phyloP scores from a whole-genome alignment of 1,139 yeast genomes.

The Arxiozyma slooffiae region DNA sequence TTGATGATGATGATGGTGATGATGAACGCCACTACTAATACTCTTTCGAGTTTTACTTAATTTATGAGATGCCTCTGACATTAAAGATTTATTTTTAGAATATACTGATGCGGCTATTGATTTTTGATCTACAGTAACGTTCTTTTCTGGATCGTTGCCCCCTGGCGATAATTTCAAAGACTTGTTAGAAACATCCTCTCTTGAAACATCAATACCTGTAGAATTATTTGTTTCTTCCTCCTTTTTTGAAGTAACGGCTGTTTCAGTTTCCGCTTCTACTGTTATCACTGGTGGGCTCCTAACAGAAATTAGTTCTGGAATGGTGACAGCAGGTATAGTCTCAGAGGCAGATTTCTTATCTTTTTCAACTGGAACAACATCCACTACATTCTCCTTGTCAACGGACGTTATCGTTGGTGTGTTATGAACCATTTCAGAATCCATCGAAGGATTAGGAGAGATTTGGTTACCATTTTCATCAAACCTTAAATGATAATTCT shows the following conservation, averaged over 20 bases:
- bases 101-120: neutral
- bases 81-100: neutral
- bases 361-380: neutral
- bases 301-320: neutral
- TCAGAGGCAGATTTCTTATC: neutral
- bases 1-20: neutral
- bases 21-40: neutral
- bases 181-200: neutral
- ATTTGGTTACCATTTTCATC: conserved; percentile 1
- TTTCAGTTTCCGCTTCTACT: neutral
- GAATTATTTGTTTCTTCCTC: neutral
- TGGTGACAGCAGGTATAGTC: neutral
- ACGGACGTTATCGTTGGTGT: neutral
- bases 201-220: neutral
- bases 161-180: neutral
- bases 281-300: neutral
- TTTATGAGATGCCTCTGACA: neutral
- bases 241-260: neutral
- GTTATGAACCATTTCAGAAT: neutral
- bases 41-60: neutral
- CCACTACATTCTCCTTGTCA: neutral
- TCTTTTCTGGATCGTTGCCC: neutral
- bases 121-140: neutral
- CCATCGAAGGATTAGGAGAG: neutral
- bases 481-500: conserved; percentile 24